Evolutionary conservation across 2,329 filamentous ascomycete species (phyloP), one percentile per base, ranked within the genome.

Genomic region (Acrodontium crateriforme): DNA sequence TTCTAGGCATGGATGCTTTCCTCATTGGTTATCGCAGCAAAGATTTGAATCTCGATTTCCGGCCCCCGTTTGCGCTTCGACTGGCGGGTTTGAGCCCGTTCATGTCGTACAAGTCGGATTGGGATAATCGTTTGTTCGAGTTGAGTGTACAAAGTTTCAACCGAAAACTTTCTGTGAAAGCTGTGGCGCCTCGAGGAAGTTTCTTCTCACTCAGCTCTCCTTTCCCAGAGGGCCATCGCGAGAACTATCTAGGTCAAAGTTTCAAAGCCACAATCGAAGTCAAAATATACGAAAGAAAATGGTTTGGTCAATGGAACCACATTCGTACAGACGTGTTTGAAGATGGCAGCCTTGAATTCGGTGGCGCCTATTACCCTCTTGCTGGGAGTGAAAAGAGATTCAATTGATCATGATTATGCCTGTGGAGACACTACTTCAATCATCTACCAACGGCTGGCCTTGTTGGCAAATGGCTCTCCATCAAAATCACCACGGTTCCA

Each of bases 271-370:
- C 30, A 8, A 44, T 65, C n/a, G 50, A 56, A 17, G 53, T 65
- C 2, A 45, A 49, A 37, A 43, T 63, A 1, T 62, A 44, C 24
- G 43, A 58, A 39, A 51, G 53, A 37, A 39, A 45, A 5, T 54
- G 53, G 42, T 49, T 56, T 13, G 42, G 51, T 3, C 44, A 44
- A 16, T 65, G 62, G 62, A 46, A 41, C 27, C 35, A 55, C 34
- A 38, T 60, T 1, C 44, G 47, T 26, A 49, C 46, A 32, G 58
- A 60, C 25, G 41, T 29, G 22, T 65, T 63, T 35, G 51, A 59
- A 25, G 42, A 47, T 8, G 58, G 49, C 15, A 60, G 60, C 44
- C 32, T 67, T 31, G 62, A 66, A 35, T 66, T 65, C 49, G 62
- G 61, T 1, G 62, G 58, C 1, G 57, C 43, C 1, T 65, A 60